phyloP scores from a whole-genome alignment of 2,329 filamentous ascomycete genomes.

The Catunica adiposa region DNA sequence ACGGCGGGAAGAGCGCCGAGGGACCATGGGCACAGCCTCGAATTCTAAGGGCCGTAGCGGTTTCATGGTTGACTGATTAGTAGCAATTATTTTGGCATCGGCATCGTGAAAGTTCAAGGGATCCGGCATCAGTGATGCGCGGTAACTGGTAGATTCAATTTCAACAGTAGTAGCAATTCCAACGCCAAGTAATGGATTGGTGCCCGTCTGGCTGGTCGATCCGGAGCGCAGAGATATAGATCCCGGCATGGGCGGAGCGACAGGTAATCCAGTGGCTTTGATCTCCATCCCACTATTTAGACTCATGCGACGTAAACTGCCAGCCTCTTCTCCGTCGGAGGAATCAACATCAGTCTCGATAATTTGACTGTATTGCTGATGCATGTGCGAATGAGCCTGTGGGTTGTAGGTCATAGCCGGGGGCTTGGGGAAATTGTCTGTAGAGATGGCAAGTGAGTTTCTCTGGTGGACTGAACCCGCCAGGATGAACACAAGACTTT shows the following conservation, averaged over 20 bases:
- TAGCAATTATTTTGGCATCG: neutral
- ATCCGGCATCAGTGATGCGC: slow-evolving; percentile 4
- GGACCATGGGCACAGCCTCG: neutral
- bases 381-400: neutral
- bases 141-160: slow-evolving; percentile 1
- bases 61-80: neutral
- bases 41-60: neutral
- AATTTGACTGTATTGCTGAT: slow-evolving; percentile 3
- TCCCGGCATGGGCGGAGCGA: neutral
- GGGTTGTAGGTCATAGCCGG: neutral
- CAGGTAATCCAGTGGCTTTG: neutral
- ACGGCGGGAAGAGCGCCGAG: slow-evolving; percentile 10
- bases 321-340: slow-evolving; percentile 6
- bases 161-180: slow-evolving; percentile 1
- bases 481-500: slow-evolving; percentile 8
- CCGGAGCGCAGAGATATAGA: slow-evolving; percentile 2
- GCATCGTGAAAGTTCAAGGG: neutral
- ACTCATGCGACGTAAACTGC: neutral
- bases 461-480: slow-evolving; percentile 1
- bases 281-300: slow-evolving; percentile 6
- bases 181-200: neutral
- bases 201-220: neutral
- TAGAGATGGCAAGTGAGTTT: slow-evolving; percentile 2
- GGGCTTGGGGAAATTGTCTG: neutral
- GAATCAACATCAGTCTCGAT: slow-evolving; percentile 7